Evolutionary conservation across 1,284 basidiomycete genomes (phyloP), one percentile per base, ranked within the genome.

Genomic region (Leccinum insolens): DNA sequence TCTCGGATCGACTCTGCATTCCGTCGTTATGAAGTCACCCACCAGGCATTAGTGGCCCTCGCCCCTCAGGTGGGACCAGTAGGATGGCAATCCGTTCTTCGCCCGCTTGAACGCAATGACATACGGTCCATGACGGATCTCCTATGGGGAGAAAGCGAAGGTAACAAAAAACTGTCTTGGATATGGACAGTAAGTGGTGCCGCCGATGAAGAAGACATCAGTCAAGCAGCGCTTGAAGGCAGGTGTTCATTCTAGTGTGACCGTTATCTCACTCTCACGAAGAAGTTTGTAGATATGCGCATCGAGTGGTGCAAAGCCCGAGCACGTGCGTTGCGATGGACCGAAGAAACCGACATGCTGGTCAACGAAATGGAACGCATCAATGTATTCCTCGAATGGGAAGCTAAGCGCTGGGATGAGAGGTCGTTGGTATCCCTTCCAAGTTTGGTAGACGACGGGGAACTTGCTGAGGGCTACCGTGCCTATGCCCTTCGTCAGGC

Each of bases 111-210:
- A 20, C 28, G 20, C 17, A 37, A 61, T 8, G 52, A 67, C 14
- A 39, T 67, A 14, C 41, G 8, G 14, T 4, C 37, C 2, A 46
- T 67, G 60, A 22, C 37, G 1, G 66, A 61, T 9, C n/a, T 64
- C 1, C n/a, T 64, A 6, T 60, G 52, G 49, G 60, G 63, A 7
- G 39, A 65, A 7, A 65, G 37, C 2, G 39, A 67, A 37, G 66
- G 66, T 1, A 61, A 39, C 1, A 61, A 20, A 8, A 64, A 62
- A 11, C 4, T 64, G 2, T 67, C 58, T 1, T 67, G 66, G 63
- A 67, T 67, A 20, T 67, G 63, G 63, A 61, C 59, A 17, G 25
- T 61, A 11, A 22, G 59, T 7, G 22, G 59, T 25, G 31, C 59
- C 20, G 15, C 37, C 9, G 58, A 60, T 15, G 22, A 59, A 31